Conservation (phyloP, 768 basidiomycete genomes). For the Panellus pusillus region DNA sequence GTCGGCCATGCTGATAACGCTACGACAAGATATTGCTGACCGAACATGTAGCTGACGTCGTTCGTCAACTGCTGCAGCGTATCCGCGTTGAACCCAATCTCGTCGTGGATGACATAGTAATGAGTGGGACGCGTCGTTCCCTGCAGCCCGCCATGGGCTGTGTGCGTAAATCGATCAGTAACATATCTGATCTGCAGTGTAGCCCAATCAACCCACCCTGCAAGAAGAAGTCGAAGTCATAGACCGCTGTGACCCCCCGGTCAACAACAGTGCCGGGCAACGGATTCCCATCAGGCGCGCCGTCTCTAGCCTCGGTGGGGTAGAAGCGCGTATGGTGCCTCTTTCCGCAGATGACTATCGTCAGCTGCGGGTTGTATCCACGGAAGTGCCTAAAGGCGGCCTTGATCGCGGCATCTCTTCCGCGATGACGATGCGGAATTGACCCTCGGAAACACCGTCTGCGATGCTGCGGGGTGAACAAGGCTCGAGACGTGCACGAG, state of each 20-base stretch:
- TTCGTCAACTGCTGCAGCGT: constrained; percentile 71
- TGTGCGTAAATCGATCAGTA: background rate
- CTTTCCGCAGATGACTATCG: constrained; percentile 74
- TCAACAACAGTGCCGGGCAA: constrained; percentile 82
- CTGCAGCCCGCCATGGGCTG: constrained; percentile 74
- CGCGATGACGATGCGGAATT: constrained; percentile 62
- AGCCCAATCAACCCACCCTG: constrained; percentile 43
- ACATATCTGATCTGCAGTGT: background rate
- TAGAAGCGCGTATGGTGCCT: constrained; percentile 63
- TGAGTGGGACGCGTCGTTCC: constrained; percentile 77
- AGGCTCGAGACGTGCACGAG: background rate
- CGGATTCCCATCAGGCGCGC: constrained; percentile 71
- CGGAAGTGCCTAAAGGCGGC: constrained; percentile 53
- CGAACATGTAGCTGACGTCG: constrained; percentile 70
- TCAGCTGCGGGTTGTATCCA: constrained; percentile 54
- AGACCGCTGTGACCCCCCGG: constrained; percentile 68
- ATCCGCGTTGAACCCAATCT: constrained; percentile 68
- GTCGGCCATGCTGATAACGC: background rate
- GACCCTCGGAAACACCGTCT: constrained; percentile 85
- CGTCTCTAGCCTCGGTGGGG: constrained; percentile 50
- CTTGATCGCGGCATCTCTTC: constrained; percentile 64
- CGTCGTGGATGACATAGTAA: constrained; percentile 81
- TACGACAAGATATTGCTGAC: constrained; percentile 1
- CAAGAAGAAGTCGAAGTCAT: constrained; percentile 66
- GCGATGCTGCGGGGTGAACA: background rate